Base-by-base conservation (phyloP, 2,329 filamentous ascomycete genomes). In the Penicillium sp. region DNA sequence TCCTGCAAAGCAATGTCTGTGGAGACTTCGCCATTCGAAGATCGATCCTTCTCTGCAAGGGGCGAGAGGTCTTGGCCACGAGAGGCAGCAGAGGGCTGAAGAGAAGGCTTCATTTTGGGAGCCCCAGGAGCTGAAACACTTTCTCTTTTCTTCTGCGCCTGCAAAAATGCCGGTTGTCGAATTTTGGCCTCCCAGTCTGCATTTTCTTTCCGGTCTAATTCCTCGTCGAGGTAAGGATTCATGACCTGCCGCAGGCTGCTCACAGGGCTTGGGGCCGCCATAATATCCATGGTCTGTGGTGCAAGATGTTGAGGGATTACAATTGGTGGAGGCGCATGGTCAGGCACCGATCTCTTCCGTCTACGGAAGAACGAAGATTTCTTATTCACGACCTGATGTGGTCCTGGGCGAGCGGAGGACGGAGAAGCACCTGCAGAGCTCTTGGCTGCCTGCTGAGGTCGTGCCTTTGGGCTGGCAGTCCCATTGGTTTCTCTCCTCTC, bases 351-450 rank as follows among this genome's bases (percentile, higher is more conserved):
- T 82, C 93, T 96, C 83, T 97, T 97, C 62, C 93, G 85, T 59
- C 94, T 84, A 61, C 94, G 85, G 78, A 97, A 97, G 78, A 99
- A 97, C 0, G 91, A 93, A 1, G 93, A 96, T 4, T 91, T 86
- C 75, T 97, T 97, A 80, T 97, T 97, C 68, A 90, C 89, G 51
- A 97, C 78, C 43, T 75, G 77, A 29, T 72, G 73, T 13, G 70
- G 65, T 39, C 70, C 71, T 53, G 78, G 73, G 43, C 73, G 73
- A 29, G 65, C 43, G 5, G 60, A 50, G 31, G 53, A 57, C 19
- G 68, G 54, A 49, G 67, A 63, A 33, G 53, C 58, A 17, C 59
- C 62, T 2, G 63, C 47, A 19, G 67, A 38, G 53, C 63, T 65
- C 58, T 68, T 68, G 41, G 68, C 68, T 50, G 64, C 61, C 15